phyloP scores from a whole-genome alignment of 2,329 filamentous ascomycete genomes.

The Fusarium odoratissimum region DNA sequence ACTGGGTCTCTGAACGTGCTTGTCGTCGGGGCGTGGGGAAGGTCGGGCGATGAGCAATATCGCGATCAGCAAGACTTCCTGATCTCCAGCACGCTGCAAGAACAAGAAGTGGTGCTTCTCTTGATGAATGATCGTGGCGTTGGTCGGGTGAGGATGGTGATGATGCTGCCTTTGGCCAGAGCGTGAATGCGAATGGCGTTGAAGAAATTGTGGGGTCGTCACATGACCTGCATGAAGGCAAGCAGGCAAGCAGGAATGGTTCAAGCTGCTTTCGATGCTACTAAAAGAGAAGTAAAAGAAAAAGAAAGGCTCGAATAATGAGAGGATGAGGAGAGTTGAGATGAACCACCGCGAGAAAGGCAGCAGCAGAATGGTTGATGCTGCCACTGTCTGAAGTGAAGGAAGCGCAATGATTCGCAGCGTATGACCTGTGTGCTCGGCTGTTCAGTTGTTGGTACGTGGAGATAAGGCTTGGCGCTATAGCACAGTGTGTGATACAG shows the following conservation, averaged over 20 bases:
- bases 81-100: conserved; percentile 18
- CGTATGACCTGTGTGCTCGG: neutral
- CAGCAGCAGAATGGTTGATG: neutral
- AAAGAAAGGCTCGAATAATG: accelerated
- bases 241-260: too few relatives aligned
- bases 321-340: accelerated
- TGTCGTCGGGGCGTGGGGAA: neutral
- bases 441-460: neutral
- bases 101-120: neutral
- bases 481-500: accelerated
- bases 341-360: neutral
- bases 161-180: neutral
- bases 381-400: neutral
- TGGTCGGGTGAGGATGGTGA: neutral
- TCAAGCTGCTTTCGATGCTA: neutral
- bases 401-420: neutral
- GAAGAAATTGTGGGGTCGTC: neutral
- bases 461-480: neutral
- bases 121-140: neutral
- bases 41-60: neutral
- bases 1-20: neutral
- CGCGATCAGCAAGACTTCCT: neutral
- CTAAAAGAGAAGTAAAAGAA: accelerated
- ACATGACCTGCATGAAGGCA: neutral
- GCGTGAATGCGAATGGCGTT: neutral